Evolutionary conservation across 1,284 basidiomycete species (phyloP).

Genomic region (Microbotryum scabiosae): DNA sequence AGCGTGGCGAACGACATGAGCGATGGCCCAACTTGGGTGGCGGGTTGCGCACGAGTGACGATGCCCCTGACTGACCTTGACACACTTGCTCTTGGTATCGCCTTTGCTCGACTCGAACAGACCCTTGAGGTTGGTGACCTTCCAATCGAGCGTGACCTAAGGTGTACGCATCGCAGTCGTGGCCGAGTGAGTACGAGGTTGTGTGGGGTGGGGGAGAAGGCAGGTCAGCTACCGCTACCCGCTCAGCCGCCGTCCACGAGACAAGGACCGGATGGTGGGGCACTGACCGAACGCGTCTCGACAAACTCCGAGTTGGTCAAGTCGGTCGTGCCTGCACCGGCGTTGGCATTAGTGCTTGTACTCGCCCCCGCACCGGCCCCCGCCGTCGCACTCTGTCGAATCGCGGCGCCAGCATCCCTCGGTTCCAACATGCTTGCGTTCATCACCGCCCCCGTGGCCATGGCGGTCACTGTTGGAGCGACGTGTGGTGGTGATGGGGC

Average conservation of each 20-base stretch:
- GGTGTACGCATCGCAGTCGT: neutral
- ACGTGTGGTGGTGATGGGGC: too few species aligned
- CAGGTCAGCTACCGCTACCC: neutral
- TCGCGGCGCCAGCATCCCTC: too few species aligned
- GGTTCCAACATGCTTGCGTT: too few species aligned
- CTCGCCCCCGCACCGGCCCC: too few species aligned
- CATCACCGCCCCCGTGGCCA: too few species aligned
- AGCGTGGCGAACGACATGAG: neutral
- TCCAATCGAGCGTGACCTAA: conserved; percentile 36
- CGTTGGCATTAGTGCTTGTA: too few species aligned
- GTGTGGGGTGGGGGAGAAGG: neutral
- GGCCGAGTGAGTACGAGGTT: neutral
- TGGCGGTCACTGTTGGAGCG: too few species aligned
- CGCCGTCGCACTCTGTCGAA: too few species aligned
- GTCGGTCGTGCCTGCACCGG: neutral
- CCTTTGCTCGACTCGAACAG: conserved; percentile 40
- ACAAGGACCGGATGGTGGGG: neutral
- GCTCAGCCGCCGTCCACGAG: neutral
- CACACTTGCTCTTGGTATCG: conserved; percentile 40
- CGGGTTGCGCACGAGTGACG: too few species aligned
- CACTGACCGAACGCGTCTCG: conserved; percentile 1
- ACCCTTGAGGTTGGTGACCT: conserved; percentile 37
- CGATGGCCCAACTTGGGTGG: neutral
- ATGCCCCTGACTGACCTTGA: conserved; percentile 34
- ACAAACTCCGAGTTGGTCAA: conserved; percentile 1